These are phyloP conservation scores for Amanita jacksonii DNA, from an alignment of 768 basidiomycete genomes.

Conservation along the genomic window DNA sequence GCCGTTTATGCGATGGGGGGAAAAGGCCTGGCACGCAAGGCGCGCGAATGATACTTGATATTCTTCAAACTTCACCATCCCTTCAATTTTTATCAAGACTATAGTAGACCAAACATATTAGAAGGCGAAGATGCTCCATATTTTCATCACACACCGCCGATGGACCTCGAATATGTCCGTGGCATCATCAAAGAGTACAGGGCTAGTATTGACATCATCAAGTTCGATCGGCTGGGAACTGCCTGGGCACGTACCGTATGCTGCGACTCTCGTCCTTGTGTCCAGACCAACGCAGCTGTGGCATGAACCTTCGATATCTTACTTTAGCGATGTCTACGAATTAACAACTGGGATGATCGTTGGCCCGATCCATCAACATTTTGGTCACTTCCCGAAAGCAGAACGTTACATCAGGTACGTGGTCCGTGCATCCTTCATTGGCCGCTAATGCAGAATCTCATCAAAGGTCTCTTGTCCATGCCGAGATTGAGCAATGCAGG, in stretches of 20 bases:
- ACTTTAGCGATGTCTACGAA: conserved; percentile 23
- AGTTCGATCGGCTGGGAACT: conserved; percentile 36
- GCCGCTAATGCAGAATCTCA: not conserved
- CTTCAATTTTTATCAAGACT: conserved; percentile 21
- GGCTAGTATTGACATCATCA: not conserved
- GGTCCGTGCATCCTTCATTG: not conserved
- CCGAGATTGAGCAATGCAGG: not conserved
- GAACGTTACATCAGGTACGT: conserved; percentile 1
- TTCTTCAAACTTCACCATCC: conserved; percentile 31
- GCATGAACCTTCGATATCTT: conserved; percentile 23
- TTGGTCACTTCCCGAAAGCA: not conserved
- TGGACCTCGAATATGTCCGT: conserved; percentile 22
- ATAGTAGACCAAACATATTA: not conserved
- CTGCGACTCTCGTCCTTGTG: conserved; percentile 29
- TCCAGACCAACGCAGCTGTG: conserved; percentile 24
- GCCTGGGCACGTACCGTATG: conserved; percentile 29
- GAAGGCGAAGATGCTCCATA: not conserved
- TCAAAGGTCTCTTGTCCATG: not conserved
- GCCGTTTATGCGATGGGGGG: conserved; percentile 19
- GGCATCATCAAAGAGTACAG: not conserved
- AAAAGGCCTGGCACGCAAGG: conserved; percentile 28
- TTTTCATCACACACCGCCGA: not conserved
- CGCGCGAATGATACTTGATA: conserved; percentile 23
- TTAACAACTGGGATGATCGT: not conserved
- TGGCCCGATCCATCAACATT: not conserved